Percentiles rank a stretch among this genome's conserved stretches.
Conservation (phyloP, 2,329 filamentous ascomycete species). For the Truncatella angustata region DNA sequence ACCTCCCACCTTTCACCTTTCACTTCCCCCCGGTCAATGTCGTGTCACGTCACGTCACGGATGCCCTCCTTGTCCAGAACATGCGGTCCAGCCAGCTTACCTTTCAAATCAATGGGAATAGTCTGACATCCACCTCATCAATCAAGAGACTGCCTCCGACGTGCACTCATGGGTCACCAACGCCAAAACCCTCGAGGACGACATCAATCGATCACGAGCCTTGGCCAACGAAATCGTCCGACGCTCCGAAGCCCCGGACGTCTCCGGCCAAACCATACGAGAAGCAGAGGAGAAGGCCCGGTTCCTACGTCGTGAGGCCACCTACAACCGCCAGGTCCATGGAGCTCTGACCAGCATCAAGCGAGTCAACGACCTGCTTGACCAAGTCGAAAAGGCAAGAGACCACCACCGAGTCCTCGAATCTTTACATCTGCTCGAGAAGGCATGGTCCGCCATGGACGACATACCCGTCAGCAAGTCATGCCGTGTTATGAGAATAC, state of each 20-base stretch:
- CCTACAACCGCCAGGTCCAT: constrained; percentile 58
- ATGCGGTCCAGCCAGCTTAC: too few relatives aligned
- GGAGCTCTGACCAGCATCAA: constrained; percentile 50
- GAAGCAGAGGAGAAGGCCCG: constrained; percentile 53
- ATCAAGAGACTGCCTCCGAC: constrained; percentile 73
- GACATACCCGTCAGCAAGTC: constrained; percentile 59
- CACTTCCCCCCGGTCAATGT: too few relatives aligned
- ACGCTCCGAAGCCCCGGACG: constrained; percentile 64
- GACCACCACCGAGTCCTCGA: constrained; percentile 56
- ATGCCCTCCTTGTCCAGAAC: too few relatives aligned
- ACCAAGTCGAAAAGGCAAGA: constrained; percentile 57
- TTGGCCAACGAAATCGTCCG: constrained; percentile 80
- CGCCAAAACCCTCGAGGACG: constrained; percentile 79
- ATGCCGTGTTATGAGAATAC: constrained; percentile 61
- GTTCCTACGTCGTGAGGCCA: constrained; percentile 57
- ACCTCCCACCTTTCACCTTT: too few relatives aligned
- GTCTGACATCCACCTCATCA: constrained; percentile 73
- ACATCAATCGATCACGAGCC: constrained; percentile 77
- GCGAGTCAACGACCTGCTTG: constrained; percentile 59
- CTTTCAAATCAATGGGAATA: too few relatives aligned
- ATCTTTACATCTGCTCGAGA: constrained; percentile 55
- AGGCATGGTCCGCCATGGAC: constrained; percentile 57
- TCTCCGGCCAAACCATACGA: constrained; percentile 50
- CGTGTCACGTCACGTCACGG: too few relatives aligned
- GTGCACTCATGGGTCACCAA: constrained; percentile 84